Percentiles rank a stretch among this genome's conserved stretches.
phyloP scores from a whole-genome alignment of 495 filamentous ascomycete species.

The Bryoglossum gracile region DNA sequence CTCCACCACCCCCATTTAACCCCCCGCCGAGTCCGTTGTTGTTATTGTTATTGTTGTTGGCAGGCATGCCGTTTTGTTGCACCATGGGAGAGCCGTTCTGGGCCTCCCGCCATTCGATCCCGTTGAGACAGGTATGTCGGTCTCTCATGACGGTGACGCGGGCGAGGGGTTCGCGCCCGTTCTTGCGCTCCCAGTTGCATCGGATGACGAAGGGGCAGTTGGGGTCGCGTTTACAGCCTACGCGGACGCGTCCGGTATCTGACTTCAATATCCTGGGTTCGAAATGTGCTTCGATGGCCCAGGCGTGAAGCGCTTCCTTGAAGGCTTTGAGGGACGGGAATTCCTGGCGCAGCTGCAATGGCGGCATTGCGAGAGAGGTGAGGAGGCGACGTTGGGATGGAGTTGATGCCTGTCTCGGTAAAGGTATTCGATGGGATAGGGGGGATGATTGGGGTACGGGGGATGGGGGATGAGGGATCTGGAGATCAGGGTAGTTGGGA shows the following conservation, averaged over 20 bases:
- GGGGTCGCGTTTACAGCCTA: constrained; percentile 31
- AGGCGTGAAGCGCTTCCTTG: constrained; percentile 33
- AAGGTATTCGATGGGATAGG: neutral
- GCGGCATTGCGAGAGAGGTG: constrained; percentile 25
- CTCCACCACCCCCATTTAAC: neutral
- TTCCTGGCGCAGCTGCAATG: constrained; percentile 29
- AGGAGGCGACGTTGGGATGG: constrained; percentile 30
- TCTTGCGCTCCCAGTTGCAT: constrained; percentile 32
- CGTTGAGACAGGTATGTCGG: constrained; percentile 30
- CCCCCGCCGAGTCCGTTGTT: neutral
- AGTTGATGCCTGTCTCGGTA: constrained; percentile 27
- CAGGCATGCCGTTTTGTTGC: too few species aligned
- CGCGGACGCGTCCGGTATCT: constrained; percentile 33
- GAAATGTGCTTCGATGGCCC: constrained; percentile 36
- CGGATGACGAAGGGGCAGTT: constrained; percentile 34
- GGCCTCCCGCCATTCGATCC: constrained; percentile 16
- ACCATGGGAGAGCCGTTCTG: neutral
- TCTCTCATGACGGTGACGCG: constrained; percentile 32
- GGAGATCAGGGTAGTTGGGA: neutral
- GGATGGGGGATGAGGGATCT: neutral
- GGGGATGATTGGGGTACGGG: constrained; percentile 10
- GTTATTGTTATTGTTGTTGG: constrained; percentile 1
- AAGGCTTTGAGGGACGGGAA: constrained; percentile 32
- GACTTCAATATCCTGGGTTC: constrained; percentile 35
- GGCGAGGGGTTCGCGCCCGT: constrained; percentile 26